These are phyloP conservation scores for Myxozyma mucilagina DNA, from an alignment of 805 yeast genomes.

Conservation along the genomic window DNA sequence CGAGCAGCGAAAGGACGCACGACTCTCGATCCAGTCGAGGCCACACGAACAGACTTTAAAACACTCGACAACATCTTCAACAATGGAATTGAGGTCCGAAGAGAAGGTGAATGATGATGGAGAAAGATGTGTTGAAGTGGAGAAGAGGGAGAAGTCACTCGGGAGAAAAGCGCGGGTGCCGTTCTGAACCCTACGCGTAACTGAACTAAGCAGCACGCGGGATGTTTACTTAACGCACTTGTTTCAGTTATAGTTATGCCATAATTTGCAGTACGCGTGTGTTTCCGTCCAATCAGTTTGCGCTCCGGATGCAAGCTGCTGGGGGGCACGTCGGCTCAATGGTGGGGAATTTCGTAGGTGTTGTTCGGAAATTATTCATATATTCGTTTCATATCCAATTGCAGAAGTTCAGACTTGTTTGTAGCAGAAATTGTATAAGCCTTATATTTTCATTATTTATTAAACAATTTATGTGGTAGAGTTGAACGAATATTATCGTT, in stretches of 20 bases:
- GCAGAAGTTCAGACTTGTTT: not conserved
- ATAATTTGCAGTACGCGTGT: not conserved
- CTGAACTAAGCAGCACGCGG: constrained; percentile 6
- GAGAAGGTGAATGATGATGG: not conserved
- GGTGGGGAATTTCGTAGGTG: constrained; percentile 5
- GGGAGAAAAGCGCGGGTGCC: not conserved
- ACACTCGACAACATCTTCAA: constrained; percentile 10
- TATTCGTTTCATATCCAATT: too few species aligned
- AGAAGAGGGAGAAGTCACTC: not conserved
- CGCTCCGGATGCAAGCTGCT: not conserved
- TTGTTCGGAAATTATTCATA: not conserved
- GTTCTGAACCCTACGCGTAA: constrained; percentile 10
- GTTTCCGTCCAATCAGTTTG: constrained; percentile 4
- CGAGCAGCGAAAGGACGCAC: constrained; percentile 22
- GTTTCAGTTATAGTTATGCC: not conserved
- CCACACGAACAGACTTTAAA: constrained; percentile 15
- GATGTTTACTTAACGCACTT: not conserved
- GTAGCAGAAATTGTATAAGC: not conserved
- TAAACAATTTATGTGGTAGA: not conserved
- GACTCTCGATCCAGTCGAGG: constrained; percentile 25
- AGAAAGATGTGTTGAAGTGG: not conserved
- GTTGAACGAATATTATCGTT: too few species aligned
- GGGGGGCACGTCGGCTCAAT: constrained; percentile 9
- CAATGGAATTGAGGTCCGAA: not conserved
- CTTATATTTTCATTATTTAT: not conserved